Evolutionary conservation across 192 early-diverging fungal genomes (phyloP).

Genomic region (Umbelopsis isabellina): DNA sequence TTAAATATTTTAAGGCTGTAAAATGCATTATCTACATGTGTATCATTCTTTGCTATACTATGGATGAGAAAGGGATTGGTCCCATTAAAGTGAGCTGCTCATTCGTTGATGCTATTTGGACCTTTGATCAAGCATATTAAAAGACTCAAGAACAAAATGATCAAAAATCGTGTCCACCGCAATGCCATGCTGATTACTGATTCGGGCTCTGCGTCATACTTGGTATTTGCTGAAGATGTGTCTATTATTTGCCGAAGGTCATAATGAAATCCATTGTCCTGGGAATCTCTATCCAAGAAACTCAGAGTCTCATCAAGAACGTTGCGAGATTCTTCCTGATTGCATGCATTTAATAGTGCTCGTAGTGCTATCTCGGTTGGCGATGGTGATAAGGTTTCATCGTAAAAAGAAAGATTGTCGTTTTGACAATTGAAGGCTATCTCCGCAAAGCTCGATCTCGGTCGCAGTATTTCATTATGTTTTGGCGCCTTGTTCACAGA

Average conservation of each 20-base stretch:
- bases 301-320: conserved; percentile 3
- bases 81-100: neutral
- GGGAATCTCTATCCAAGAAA: neutral
- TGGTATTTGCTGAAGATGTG: neutral
- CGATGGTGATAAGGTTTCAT: neutral
- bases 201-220: neutral
- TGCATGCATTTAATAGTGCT: neutral
- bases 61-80: too few species aligned
- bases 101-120: neutral
- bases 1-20: too few species aligned
- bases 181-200: neutral
- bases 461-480: neutral
- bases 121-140: conserved; percentile 3
- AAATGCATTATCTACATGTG: too few species aligned
- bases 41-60: too few species aligned
- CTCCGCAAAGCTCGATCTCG: neutral
- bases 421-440: neutral
- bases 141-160: conserved; percentile 11
- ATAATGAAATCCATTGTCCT: neutral
- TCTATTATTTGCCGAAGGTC: conserved; percentile 2
- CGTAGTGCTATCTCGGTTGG: conserved; percentile 11
- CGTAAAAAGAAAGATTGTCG: neutral
- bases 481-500: too few species aligned
- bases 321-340: neutral
- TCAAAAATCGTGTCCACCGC: neutral